Evolutionary conservation across 148 eudicot species (phyloP).

Genomic region (Oxyria digyna): DNA sequence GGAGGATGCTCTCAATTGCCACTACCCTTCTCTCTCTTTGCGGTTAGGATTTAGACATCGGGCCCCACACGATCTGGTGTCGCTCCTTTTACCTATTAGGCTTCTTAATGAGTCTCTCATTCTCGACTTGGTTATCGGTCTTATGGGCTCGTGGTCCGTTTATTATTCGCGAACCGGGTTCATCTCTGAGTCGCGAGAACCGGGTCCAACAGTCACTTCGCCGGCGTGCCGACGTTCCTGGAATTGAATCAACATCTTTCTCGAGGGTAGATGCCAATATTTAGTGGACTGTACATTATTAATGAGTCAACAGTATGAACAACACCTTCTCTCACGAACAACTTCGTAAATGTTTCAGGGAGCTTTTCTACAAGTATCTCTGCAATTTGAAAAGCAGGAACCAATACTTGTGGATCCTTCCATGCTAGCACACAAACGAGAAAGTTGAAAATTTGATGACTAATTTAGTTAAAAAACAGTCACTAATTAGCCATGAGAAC

Average conservation of each 20-base stretch:
- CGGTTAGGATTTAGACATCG: too few relatives aligned
- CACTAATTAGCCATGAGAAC: neutral
- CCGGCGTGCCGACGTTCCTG: conserved; percentile 64
- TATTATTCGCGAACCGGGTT: too few relatives aligned
- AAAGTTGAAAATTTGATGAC: conserved; percentile 34
- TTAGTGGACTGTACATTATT: conserved; percentile 32
- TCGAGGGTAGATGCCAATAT: conserved; percentile 31
- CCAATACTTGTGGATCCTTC: conserved; percentile 96
- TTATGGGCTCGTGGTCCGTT: too few relatives aligned
- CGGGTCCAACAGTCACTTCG: too few relatives aligned
- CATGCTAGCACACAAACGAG: conserved; percentile 95
- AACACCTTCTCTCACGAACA: conserved; percentile 96
- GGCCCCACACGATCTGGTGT: too few relatives aligned
- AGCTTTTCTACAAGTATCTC: conserved; percentile 96
- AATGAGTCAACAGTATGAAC: conserved; percentile 89
- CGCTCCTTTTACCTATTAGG: too few relatives aligned
- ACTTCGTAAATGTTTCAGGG: conserved; percentile 74
- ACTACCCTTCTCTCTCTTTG: too few relatives aligned
- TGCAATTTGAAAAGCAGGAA: conserved; percentile 93
- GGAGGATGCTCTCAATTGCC: too few relatives aligned
- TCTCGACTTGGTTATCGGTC: too few relatives aligned
- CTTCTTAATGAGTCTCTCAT: too few relatives aligned
- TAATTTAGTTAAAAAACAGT: neutral
- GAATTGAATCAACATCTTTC: conserved; percentile 58
- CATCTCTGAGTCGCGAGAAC: too few relatives aligned